These are phyloP conservation scores for Hypoxylon sp. DNA, from an alignment of 2,329 filamentous ascomycete genomes.

Conservation along the genomic window DNA sequence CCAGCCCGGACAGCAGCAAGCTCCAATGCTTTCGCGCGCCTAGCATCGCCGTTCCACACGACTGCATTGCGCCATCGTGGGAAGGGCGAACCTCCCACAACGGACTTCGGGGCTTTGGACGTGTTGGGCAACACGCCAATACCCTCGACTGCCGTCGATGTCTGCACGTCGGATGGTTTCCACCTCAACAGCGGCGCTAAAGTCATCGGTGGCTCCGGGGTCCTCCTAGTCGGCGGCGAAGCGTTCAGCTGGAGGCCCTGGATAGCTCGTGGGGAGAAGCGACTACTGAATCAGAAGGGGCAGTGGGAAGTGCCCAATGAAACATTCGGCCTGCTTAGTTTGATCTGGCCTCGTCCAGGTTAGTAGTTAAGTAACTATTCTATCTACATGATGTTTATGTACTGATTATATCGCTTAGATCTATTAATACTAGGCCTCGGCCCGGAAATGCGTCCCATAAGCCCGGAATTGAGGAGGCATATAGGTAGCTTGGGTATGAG, in stretches of 20 bases:
- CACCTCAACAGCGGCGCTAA: conserved; percentile 85
- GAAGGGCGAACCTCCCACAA: conserved; percentile 56
- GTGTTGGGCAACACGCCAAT: conserved; percentile 81
- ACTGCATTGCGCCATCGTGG: conserved; percentile 31
- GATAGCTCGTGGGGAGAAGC: conserved; percentile 63
- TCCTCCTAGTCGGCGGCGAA: conserved; percentile 87
- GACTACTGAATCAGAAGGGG: conserved; percentile 80
- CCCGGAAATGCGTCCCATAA: conserved; percentile 80
- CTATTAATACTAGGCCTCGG: conserved; percentile 92
- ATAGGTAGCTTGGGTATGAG: conserved; percentile 86
- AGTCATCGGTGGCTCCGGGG: conserved; percentile 77
- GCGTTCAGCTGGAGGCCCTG: conserved; percentile 92
- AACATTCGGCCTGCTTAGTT: conserved; percentile 80
- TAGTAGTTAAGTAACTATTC: conserved; percentile 54
- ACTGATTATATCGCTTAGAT: conserved; percentile 67
- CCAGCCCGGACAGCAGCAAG: conserved; percentile 17
- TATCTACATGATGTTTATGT: neutral
- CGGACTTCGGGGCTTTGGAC: conserved; percentile 82
- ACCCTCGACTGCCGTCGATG: conserved; percentile 87
- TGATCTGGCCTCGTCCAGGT: conserved; percentile 93
- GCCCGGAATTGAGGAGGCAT: conserved; percentile 78
- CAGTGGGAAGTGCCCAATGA: conserved; percentile 83
- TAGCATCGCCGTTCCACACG: conserved; percentile 46
- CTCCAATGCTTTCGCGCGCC: conserved; percentile 12
- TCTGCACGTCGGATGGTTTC: conserved; percentile 87